Evolutionary conservation across 257 asterid genomes (phyloP), one percentile per base, ranked within the genome.

Genomic region (Euphrasia confusa): DNA sequence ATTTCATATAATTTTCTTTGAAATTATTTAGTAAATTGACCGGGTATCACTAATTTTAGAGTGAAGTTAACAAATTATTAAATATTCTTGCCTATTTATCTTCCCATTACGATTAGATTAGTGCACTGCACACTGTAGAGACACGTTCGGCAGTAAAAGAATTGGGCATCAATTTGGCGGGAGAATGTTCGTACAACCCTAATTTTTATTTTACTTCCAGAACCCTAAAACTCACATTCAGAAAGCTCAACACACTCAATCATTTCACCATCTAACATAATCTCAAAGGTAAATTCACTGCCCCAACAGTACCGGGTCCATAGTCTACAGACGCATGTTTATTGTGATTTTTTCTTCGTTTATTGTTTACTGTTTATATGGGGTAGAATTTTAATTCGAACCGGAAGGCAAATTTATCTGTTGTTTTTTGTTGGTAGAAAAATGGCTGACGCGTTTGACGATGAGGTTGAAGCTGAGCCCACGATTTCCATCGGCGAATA

Each of bases 401-500:
- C 7, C 59, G 2, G 48, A 21, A 21, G 40, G 12, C 14, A 21
- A 10, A 0, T 35, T 10, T 60, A 21, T 69, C 15, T 15, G 61
- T 63, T 68, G 4, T 49, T 75, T 60, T 59, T 58, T 7, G 18
- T 45, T 12, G 12, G 9, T 50, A 50, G 52, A 68, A 32, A 74
- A 66, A 88, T 89, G 95, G 79, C 86, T 61, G 89, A 84, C 73
- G 78, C 62, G 21, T 89, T 84, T 48, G 94, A 81, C 26, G 88
- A 83, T 28, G 97, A 81, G 58, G 77, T 33, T 54, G 94, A 79
- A 50, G 75, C 69, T 10, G 95, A 84, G 70, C 81, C 80, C 33
- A 87, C 95, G 77, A 75, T 90, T 73, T 81, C 97, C 24, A 83
- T 87, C 24, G 81, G 76, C 21, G 96, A 84, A 63, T 87, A 87